phyloP scores from a whole-genome alignment of 2,329 filamentous ascomycete species.

The Myotisia sp. region DNA sequence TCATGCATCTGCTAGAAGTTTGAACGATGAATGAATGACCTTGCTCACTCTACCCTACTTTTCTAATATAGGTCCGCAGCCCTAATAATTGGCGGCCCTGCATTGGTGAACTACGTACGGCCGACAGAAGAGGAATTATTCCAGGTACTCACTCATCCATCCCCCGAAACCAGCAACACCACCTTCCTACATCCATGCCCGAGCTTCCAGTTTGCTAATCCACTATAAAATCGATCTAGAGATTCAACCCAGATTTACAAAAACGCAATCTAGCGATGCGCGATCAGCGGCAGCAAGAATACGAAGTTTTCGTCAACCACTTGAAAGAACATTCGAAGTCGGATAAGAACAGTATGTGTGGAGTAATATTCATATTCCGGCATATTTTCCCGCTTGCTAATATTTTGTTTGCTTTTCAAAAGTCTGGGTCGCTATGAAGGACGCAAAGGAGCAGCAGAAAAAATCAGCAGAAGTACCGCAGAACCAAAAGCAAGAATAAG shows the following conservation, averaged over 20 bases:
- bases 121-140: conserved; percentile 89
- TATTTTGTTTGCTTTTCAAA: conserved; percentile 1
- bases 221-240: conserved; percentile 28
- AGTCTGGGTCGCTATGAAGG: conserved; percentile 25
- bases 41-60: too few species aligned
- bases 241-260: conserved; percentile 90
- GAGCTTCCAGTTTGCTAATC: conserved; percentile 1
- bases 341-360: conserved; percentile 69
- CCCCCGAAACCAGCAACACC: not conserved
- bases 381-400: not conserved
- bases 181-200: not conserved
- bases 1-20: too few species aligned
- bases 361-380: too few species aligned
- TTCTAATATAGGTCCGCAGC: conserved; percentile 50
- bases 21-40: too few species aligned
- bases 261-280: conserved; percentile 70
- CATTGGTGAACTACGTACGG: conserved; percentile 54
- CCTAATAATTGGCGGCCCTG: conserved; percentile 71
- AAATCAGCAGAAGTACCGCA: conserved; percentile 16
- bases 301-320: conserved; percentile 70
- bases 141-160: conserved; percentile 31
- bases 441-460: conserved; percentile 25
- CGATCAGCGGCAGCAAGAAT: conserved; percentile 64
- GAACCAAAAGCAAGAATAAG: conserved; percentile 1
- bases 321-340: conserved; percentile 84